Base-by-base conservation (phyloP, 257 asterid genomes). In the Buddleja alternifolia region DNA sequence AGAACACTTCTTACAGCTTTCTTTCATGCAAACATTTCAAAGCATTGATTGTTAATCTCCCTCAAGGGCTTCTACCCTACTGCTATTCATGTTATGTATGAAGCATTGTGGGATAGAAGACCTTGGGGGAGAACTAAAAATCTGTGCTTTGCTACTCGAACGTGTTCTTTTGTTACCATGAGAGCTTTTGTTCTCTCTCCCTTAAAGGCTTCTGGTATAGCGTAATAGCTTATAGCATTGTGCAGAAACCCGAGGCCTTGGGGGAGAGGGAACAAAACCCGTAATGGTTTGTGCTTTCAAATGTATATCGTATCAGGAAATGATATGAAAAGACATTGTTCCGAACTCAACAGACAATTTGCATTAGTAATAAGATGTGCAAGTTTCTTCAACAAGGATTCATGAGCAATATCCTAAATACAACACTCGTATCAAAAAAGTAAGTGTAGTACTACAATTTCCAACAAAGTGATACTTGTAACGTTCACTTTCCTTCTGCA, bases 61-160 rank as follows among this genome's bases (percentile, higher is more conserved):
- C 92, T 81, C 90, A 78, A 85, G 82, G 90, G 85, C 95, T 88
- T 81, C 94, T 77, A 54, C 60, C 77, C 61, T 59, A 60, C 67
- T 69, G 34, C 69, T 4, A n/a, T 19, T 15, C 21, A 21, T 29
- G 51, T 34, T 50, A 45, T 16, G 8, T 10, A 32, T 48, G 37
- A 73, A 57, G 73, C 71, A 46, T 23, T 73, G 80, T 34, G 37
- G 17, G 60, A 66, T 40, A 77, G 88, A 71, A 74, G 81, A 71
- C 66, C 81, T 76, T 75, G 80, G 21, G 84, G 84, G 87, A 73
- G 86, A 74, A 59, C 24, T 68, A 65, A 80, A 75, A 86, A 80
- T 19, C 69, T 41, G n/a, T 63, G 84, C 7, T 73, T 80, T 78
- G 84, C 47, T 72, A 25, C 4, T 10, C 10, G 52, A 52, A 29